phyloP scores from a whole-genome alignment of 2,329 filamentous ascomycete species.

The Scedosporium aurantiacum region DNA sequence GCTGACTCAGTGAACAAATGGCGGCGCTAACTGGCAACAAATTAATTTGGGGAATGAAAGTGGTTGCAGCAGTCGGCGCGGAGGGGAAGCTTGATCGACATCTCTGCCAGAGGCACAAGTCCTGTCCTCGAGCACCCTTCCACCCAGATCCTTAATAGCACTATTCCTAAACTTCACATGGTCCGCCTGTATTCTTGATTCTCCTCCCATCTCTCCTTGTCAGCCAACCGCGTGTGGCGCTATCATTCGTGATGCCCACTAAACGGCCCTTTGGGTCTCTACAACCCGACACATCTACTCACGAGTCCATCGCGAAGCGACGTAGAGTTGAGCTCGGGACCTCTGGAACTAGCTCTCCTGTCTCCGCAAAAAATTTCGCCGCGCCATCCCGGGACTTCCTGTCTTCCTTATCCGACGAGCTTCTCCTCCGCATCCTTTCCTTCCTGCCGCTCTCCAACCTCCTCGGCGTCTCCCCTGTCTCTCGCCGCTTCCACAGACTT shows the following conservation, averaged over 20 bases:
- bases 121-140: background rate
- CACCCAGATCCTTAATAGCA: background rate
- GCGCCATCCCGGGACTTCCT: conserved; percentile 42
- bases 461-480: conserved; percentile 53
- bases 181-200: background rate
- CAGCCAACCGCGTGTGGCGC: background rate
- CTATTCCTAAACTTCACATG: background rate
- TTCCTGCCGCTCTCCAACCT: conserved; percentile 62
- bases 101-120: background rate
- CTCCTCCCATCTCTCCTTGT: background rate
- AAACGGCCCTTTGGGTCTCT: background rate
- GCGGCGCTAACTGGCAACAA: background rate
- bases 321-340: background rate
- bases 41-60: background rate
- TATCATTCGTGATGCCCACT: background rate
- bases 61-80: background rate
- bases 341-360: background rate
- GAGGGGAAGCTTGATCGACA: background rate
- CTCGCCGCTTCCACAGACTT: conserved; percentile 60
- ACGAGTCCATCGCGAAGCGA: background rate
- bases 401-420: conserved; percentile 71
- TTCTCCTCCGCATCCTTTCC: conserved; percentile 73
- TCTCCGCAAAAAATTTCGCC: background rate
- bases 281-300: background rate
- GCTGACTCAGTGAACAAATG: background rate